Conservation (phyloP, 2,329 filamentous ascomycete genomes). For the Aureobasidium subglaciale region DNA sequence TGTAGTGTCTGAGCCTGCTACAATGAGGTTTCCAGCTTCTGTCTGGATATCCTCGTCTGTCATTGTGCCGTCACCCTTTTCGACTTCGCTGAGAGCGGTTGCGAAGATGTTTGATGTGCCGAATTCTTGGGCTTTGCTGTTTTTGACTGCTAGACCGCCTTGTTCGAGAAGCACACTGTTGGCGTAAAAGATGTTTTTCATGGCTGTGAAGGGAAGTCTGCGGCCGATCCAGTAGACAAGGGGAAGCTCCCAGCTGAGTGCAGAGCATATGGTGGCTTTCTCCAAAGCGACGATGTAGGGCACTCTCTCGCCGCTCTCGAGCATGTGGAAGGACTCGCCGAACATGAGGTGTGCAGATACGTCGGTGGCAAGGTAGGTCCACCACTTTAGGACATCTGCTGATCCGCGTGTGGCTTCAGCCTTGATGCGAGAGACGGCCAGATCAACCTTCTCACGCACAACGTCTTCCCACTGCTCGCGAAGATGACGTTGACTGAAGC, state of each 20-base stretch:
- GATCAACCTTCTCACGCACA: conserved; percentile 27
- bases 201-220: conserved; percentile 13
- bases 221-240: conserved; percentile 18
- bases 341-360: conserved; percentile 33
- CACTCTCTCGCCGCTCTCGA: conserved; percentile 30
- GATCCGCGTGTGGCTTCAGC: conserved; percentile 24
- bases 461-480: conserved; percentile 31
- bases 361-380: conserved; percentile 34
- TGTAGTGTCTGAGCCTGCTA: conserved; percentile 29
- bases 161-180: conserved; percentile 17
- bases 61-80: conserved; percentile 18
- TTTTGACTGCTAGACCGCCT: conserved; percentile 16
- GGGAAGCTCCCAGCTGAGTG: conserved; percentile 24
- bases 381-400: conserved; percentile 36
- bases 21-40: conserved; percentile 25
- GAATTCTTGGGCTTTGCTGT: conserved; percentile 10
- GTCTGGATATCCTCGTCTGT: conserved; percentile 23
- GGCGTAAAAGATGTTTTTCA: conserved; percentile 17
- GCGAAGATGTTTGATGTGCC: conserved; percentile 18
- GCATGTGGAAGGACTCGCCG: conserved; percentile 34
- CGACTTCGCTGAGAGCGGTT: conserved; percentile 18
- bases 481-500: conserved; percentile 31
- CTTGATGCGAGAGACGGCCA: conserved; percentile 30
- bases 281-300: background rate
- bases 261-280: conserved; percentile 14